These are phyloP conservation scores for Coemansia sp. DNA, from an alignment of 192 early-diverging fungal genomes.

Conservation along the genomic window DNA sequence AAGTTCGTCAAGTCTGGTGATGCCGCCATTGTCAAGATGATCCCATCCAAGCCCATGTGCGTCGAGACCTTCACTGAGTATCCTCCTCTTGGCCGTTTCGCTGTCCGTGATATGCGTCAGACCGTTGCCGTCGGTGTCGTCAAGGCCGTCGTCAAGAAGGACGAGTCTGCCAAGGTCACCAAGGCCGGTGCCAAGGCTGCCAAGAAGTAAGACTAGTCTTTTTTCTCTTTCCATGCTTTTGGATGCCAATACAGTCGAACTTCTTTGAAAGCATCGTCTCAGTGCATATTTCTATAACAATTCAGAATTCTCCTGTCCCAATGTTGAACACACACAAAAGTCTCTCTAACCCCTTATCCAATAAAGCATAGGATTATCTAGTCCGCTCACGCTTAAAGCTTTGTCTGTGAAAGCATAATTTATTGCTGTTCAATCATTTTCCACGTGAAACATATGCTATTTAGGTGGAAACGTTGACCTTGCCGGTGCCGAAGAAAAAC, in stretches of 20 bases:
- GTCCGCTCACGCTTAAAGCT: no score
- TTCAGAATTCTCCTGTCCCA: no score
- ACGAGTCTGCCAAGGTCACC: constrained; percentile 72
- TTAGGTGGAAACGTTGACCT: no score
- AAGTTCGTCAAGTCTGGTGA: constrained; percentile 96
- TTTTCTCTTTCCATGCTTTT: constrained; percentile 10
- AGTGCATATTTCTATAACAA: no score
- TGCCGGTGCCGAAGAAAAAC: no score
- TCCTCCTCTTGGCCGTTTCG: constrained; percentile 94
- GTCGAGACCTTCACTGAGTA: constrained; percentile 92
- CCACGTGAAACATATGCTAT: no score
- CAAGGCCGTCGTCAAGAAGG: constrained; percentile 86
- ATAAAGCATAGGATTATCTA: no score
- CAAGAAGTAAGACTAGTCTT: constrained; percentile 68
- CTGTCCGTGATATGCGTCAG: constrained; percentile 96
- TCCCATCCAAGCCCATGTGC: constrained; percentile 95
- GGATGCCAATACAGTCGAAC: constrained; percentile 2
- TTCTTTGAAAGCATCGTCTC: not conserved
- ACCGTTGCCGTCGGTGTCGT: constrained; percentile 97
- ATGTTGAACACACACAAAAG: no score
- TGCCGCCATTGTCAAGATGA: constrained; percentile 92
- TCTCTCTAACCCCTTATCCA: no score
- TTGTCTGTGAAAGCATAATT: no score
- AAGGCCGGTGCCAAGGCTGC: constrained; percentile 74
- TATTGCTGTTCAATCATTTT: no score